phyloP scores from a whole-genome alignment of 1,284 basidiomycete genomes.

The Sanghuangporus weigelae region DNA sequence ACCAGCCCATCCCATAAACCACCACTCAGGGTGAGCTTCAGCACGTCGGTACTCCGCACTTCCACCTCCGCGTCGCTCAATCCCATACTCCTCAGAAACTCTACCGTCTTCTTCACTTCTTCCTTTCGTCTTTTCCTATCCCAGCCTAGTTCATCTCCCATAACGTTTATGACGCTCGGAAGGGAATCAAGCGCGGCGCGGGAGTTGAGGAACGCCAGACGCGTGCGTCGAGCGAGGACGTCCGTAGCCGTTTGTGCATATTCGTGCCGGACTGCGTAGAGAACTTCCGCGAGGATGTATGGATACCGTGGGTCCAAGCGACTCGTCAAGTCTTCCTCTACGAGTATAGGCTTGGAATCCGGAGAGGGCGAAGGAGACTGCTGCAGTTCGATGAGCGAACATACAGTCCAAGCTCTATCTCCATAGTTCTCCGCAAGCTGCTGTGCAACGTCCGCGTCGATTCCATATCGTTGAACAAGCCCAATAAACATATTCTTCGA shows the following conservation, averaged over 20 bases:
- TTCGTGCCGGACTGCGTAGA: constrained; percentile 87
- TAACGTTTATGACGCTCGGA: constrained; percentile 47
- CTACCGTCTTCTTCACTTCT: constrained; percentile 58
- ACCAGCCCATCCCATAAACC: not conserved
- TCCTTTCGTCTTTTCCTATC: constrained; percentile 46
- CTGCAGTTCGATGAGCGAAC: constrained; percentile 57
- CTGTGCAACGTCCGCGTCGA: constrained; percentile 90
- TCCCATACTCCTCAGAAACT: constrained; percentile 76
- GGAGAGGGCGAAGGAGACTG: not conserved
- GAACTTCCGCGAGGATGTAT: constrained; percentile 92
- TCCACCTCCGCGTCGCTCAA: constrained; percentile 31
- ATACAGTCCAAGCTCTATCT: constrained; percentile 94
- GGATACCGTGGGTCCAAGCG: constrained; percentile 75
- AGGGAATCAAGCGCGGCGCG: constrained; percentile 72
- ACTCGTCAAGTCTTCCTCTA: constrained; percentile 74
- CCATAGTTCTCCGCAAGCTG: constrained; percentile 94
- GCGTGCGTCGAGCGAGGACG: constrained; percentile 76
- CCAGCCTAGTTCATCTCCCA: constrained; percentile 54
- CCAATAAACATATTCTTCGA: constrained; percentile 96
- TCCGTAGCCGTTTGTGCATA: constrained; percentile 76
- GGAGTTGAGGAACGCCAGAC: constrained; percentile 38
- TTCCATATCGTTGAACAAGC: constrained; percentile 86
- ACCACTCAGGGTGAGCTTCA: not conserved
- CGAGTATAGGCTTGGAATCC: constrained; percentile 42
- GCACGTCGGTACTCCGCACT: constrained; percentile 5